Conservation (phyloP, 2,329 filamentous ascomycete species). For the Dactylellina sp. region DNA sequence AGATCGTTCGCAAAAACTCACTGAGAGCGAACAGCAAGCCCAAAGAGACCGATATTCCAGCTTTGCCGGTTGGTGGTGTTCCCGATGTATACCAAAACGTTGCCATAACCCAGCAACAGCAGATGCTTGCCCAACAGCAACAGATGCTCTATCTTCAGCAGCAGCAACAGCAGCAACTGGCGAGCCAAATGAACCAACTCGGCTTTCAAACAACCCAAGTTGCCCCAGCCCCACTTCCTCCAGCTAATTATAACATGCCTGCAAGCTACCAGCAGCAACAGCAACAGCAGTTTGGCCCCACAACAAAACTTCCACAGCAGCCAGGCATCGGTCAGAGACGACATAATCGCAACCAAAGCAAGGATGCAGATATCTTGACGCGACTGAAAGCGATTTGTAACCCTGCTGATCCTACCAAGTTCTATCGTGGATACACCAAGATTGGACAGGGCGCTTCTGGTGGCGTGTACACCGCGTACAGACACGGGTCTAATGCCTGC, state of each 20-base stretch:
- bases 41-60: conserved; percentile 44
- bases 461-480: conserved; percentile 91
- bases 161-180: conserved; percentile 62
- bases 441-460: conserved; percentile 98
- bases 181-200: conserved; percentile 62
- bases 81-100: conserved; percentile 38
- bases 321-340: conserved; percentile 73
- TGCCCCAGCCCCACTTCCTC: conserved; percentile 23
- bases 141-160: conserved; percentile 63
- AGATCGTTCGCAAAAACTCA: conserved; percentile 52
- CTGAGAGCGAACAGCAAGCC: conserved; percentile 58
- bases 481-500: conserved; percentile 82
- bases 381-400: conserved; percentile 90
- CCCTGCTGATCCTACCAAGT: conserved; percentile 85
- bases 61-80: conserved; percentile 23
- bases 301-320: conserved; percentile 62
- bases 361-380: conserved; percentile 81
- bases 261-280: conserved; percentile 63
- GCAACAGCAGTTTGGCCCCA: conserved; percentile 62
- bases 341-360: conserved; percentile 81
- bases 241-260: conserved; percentile 59
- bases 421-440: conserved; percentile 89
- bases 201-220: conserved; percentile 61
- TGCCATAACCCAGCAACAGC: conserved; percentile 37
- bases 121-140: conserved; percentile 63